These are phyloP conservation scores for Acanthamoeba royreba DNA, from an alignment of 208 protist genomes.

Conservation along the genomic window DNA sequence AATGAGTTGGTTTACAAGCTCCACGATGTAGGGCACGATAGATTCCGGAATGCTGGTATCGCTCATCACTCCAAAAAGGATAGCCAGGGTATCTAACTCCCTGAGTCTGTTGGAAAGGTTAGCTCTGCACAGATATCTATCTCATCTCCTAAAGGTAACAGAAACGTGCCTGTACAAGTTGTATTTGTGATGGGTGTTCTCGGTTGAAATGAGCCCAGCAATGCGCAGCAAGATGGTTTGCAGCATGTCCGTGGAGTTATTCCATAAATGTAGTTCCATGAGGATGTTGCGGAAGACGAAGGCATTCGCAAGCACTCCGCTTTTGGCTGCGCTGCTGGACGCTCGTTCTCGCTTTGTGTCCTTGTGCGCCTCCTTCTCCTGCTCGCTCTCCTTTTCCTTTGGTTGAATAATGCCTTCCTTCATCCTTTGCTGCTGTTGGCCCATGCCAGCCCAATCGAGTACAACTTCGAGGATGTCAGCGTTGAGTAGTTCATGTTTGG, in stretches of 20 bases:
- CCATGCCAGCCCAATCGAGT: slow-evolving; percentile 36
- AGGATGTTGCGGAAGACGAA: not conserved
- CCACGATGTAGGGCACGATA: not conserved
- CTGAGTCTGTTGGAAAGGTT: not conserved
- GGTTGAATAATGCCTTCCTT: not conserved
- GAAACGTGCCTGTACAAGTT: not conserved
- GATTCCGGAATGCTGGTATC: not conserved
- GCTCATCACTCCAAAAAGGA: not conserved
- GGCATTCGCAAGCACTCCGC: not conserved
- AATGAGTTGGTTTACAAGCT: not conserved
- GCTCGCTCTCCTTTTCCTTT: not conserved
- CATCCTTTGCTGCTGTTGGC: not conserved
- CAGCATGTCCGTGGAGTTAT: slow-evolving; percentile 26
- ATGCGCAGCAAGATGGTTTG: not conserved
- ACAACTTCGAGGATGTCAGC: not conserved
- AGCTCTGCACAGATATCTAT: not conserved
- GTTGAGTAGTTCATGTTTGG: not conserved
- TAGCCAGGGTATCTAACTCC: not conserved
- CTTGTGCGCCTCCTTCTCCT: not conserved
- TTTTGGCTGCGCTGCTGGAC: not conserved
- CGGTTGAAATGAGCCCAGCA: not conserved
- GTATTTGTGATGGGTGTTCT: not conserved
- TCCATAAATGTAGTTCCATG: slow-evolving; percentile 23
- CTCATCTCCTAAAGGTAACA: not conserved
- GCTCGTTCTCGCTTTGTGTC: not conserved